Base-by-base conservation (phyloP, 1,139 yeast species). In the Lodderomyces orthopsilosis region DNA sequence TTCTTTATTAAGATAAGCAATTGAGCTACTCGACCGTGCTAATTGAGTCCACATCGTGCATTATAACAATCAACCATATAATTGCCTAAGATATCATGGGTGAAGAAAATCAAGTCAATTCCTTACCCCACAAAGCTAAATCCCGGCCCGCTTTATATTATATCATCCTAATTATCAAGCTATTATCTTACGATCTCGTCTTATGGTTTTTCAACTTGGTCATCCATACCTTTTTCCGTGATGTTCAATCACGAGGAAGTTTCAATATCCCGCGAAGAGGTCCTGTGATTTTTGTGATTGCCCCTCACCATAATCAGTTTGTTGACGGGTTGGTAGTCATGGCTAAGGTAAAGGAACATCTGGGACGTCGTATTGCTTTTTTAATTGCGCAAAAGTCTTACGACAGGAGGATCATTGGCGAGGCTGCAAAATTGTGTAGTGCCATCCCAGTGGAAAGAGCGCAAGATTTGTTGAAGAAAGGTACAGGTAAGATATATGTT, bases 371-470 rank as follows among this genome's bases (percentile, higher is more conserved):
- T 51, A 57, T 77, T 3, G 63, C 81, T 15, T 74, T 79, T 47
- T 68, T 81, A 46, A 81, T 83, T 43, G 93, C 93, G 2, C 86
- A 83, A 21, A 72, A 75, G 15, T 80, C 88, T 2, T 78, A 78
- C 53, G 67, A 77, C 45, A 64, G 72, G 19, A 60, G 58, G 39
- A 63, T 80, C 40, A 73, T 85, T 45, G 88, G 89, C 2, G 58
- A 74, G 2, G 66, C 80, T 46, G 81, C 89, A 8, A 65, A 69
- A 44, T 62, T 81, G 51, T 74, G 83, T 2, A 75, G 81, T 38
- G 79, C 87, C 2, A 83, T 84, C 35, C 89, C 90, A 0, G 91
- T 85, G 14, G 85, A 83, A 45, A 65, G 91, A 54, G 83, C 88
- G 2, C 91, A 84, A 59, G 93, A 85, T 58, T 62, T 80, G 43